A percentile compares a stretch with the other conserved stretches of the same genome.
These are phyloP conservation scores for Paradendryphiella salina DNA, from an alignment of 2,329 filamentous ascomycete genomes.

Conservation along the genomic window DNA sequence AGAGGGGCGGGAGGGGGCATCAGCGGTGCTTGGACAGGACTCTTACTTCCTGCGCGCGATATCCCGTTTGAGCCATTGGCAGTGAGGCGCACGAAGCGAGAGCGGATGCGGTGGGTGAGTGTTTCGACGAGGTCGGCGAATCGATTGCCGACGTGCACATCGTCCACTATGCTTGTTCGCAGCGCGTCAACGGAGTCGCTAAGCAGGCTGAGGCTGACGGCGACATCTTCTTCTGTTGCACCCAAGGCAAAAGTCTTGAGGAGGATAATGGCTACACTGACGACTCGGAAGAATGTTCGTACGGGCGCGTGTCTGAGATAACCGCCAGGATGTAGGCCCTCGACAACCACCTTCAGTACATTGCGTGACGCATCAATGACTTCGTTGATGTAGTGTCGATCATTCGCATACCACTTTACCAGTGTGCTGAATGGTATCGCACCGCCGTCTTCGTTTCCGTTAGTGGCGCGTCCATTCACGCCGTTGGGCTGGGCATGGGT, in stretches of 20 bases:
- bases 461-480: conserved; percentile 20
- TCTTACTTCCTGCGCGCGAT: conserved; percentile 40
- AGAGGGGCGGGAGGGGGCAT: conserved; percentile 39
- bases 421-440: conserved; percentile 53
- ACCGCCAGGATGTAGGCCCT: conserved; percentile 72
- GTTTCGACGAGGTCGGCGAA: conserved; percentile 83
- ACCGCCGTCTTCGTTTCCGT: conserved; percentile 41
- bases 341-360: conserved; percentile 74
- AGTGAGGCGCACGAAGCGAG: conserved; percentile 66
- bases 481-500: conserved; percentile 40
- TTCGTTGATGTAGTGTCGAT: conserved; percentile 65
- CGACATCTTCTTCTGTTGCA: conserved; percentile 76
- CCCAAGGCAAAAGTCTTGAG: conserved; percentile 83
- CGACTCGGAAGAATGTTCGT: conserved; percentile 83
- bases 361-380: conserved; percentile 78
- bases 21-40: conserved; percentile 36
- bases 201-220: conserved; percentile 73
- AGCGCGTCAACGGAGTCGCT: conserved; percentile 74
- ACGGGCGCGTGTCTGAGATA: conserved; percentile 83
- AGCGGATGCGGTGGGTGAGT: conserved; percentile 71
- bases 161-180: conserved; percentile 77
- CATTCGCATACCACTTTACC: conserved; percentile 59
- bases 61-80: conserved; percentile 52
- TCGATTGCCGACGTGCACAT: conserved; percentile 81
- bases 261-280: conserved; percentile 81